Conservation (phyloP, 345 rosid genomes). For the Raphanus sativus region DNA sequence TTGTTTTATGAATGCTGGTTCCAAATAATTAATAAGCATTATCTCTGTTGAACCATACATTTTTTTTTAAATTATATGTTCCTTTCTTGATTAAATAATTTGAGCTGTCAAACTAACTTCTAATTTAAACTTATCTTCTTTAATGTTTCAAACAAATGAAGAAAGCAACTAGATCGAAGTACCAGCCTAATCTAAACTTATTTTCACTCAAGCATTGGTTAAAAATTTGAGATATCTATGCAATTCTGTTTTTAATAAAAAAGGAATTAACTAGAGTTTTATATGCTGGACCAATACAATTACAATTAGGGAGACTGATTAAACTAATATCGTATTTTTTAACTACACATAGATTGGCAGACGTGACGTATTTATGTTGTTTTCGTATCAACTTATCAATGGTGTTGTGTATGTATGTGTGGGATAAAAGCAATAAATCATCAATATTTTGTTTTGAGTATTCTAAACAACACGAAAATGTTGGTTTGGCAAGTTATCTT, state of each 20-base stretch:
- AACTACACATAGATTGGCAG: background rate
- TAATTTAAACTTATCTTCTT: background rate
- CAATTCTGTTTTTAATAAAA: background rate
- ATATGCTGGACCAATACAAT: conserved; percentile 6
- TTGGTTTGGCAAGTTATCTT: background rate
- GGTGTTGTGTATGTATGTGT: background rate
- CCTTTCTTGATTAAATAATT: conserved; percentile 1
- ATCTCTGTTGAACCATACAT: too few relatives aligned
- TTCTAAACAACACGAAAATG: background rate
- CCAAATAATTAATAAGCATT: conserved; percentile 19
- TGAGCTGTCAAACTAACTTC: background rate
- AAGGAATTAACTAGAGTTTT: conserved; percentile 2
- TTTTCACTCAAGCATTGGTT: conserved; percentile 3
- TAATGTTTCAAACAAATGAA: background rate
- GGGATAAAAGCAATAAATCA: background rate
- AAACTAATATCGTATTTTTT: background rate
- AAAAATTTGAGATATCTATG: background rate
- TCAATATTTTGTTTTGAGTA: background rate
- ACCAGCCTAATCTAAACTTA: conserved; percentile 5
- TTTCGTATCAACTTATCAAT: background rate
- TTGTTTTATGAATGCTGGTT: conserved; percentile 18
- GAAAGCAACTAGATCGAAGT: background rate
- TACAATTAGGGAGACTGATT: background rate
- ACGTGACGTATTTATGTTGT: background rate
- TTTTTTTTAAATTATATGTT: conserved; percentile 1